phyloP scores from a whole-genome alignment of 176 grass and related monocot species.

The Cocos nucifera region DNA sequence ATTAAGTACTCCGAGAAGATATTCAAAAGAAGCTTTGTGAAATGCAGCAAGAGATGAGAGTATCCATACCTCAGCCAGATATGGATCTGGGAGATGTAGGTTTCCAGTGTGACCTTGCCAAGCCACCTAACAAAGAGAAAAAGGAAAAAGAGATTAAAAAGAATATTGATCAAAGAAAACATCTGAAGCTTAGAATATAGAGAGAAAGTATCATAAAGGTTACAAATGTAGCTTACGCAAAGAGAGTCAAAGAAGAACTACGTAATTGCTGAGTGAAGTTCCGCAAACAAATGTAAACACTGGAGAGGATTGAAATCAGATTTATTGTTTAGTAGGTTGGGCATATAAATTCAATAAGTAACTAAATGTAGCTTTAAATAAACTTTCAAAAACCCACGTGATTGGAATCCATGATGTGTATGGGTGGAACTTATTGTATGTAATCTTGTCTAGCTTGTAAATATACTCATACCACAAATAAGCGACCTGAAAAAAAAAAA shows the following conservation, averaged over 20 bases:
- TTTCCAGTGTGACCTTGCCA: conserved; percentile 67
- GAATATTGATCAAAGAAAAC: conserved; percentile 4
- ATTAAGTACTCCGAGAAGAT: not conserved
- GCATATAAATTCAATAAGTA: not conserved
- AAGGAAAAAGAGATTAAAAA: conserved; percentile 7
- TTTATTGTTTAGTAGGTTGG: not conserved
- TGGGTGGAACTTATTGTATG: conserved; percentile 60
- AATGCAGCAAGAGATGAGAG: not conserved
- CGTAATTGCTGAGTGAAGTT: conserved; percentile 64
- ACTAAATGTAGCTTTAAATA: not conserved
- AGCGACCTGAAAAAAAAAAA: conserved; percentile 34
- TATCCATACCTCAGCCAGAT: conserved; percentile 62
- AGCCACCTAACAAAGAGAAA: conserved; percentile 35
- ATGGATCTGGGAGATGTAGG: conserved; percentile 70
- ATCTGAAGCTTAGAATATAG: not conserved
- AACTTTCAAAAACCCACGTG: conserved; percentile 29
- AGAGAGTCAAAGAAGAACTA: conserved; percentile 49
- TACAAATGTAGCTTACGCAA: conserved; percentile 24
- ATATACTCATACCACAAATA: conserved; percentile 68
- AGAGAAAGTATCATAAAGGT: not conserved
- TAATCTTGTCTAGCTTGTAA: conserved; percentile 65
- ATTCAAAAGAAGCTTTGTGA: not conserved
- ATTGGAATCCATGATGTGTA: conserved; percentile 81
- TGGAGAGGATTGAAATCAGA: conserved; percentile 8
- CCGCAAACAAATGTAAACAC: conserved; percentile 53